Conservation (phyloP, 805 yeast species). For the Pichia kluyveri region DNA sequence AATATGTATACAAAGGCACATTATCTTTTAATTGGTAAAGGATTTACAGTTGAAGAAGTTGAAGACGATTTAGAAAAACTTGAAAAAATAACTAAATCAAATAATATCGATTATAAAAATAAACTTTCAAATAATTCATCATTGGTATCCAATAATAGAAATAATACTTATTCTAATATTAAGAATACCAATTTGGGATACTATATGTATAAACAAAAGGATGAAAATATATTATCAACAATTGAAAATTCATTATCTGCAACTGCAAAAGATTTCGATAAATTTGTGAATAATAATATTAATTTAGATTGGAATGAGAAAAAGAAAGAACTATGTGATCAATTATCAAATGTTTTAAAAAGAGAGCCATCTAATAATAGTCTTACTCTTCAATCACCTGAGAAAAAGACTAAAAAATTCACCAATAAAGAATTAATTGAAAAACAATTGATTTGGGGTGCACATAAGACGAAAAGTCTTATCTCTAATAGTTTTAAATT, state of each 20-base stretch:
- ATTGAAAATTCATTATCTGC: slow-evolving; percentile 40
- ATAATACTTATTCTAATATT: background rate
- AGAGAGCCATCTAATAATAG: slow-evolving; percentile 14
- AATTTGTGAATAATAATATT: slow-evolving; percentile 61
- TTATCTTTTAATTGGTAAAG: slow-evolving; percentile 82
- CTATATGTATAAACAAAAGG: slow-evolving; percentile 61
- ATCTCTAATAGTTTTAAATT: slow-evolving; percentile 23
- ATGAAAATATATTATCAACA: slow-evolving; percentile 72
- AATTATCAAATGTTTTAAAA: slow-evolving; percentile 50
- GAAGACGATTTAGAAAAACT: slow-evolving; percentile 47
- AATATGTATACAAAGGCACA: slow-evolving; percentile 63
- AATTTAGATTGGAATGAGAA: slow-evolving; percentile 78
- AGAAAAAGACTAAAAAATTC: slow-evolving; percentile 12
- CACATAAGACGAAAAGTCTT: slow-evolving; percentile 17
- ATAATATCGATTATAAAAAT: background rate
- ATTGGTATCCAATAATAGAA: background rate
- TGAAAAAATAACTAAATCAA: slow-evolving; percentile 11
- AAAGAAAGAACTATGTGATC: slow-evolving; percentile 63
- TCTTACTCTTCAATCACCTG: slow-evolving; percentile 7
- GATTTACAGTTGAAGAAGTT: slow-evolving; percentile 77
- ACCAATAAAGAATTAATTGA: slow-evolving; percentile 14
- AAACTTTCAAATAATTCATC: background rate
- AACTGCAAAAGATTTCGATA: slow-evolving; percentile 79
- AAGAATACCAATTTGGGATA: slow-evolving; percentile 41
- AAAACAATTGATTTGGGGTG: slow-evolving; percentile 23